phyloP scores from a whole-genome alignment of 805 yeast genomes.

The Komagataella pseudopastoris region DNA sequence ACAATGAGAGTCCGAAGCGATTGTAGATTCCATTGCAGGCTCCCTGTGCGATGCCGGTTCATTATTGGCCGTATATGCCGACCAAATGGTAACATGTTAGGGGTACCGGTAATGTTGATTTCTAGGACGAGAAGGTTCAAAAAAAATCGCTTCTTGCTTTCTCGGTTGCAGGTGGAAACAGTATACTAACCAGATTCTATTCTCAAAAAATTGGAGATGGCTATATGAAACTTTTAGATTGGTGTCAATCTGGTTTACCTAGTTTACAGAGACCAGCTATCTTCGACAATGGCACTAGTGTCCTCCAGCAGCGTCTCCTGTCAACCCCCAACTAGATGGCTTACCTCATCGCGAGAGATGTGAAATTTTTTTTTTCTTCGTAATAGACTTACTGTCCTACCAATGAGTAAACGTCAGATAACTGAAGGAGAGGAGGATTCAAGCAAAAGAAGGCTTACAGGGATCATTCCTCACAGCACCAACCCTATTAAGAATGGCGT shows the following conservation, averaged over 20 bases:
- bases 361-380: background rate
- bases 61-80: background rate
- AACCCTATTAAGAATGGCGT: constrained; percentile 19
- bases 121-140: background rate
- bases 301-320: background rate
- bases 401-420: background rate
- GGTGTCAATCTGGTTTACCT: background rate
- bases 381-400: background rate
- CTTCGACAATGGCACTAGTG: background rate
- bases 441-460: background rate
- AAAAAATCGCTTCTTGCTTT: background rate
- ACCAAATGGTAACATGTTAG: background rate
- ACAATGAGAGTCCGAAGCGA: background rate
- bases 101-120: background rate
- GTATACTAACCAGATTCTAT: background rate
- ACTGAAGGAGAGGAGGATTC: background rate
- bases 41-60: background rate
- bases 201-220: background rate
- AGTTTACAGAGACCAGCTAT: background rate
- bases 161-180: background rate
- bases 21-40: background rate
- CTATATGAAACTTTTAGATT: background rate
- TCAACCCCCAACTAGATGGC: background rate
- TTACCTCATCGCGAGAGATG: background rate
- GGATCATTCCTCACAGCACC: background rate